phyloP scores from a whole-genome alignment of 176 grass and related monocot species.

The Alopecurus myosuroides region DNA sequence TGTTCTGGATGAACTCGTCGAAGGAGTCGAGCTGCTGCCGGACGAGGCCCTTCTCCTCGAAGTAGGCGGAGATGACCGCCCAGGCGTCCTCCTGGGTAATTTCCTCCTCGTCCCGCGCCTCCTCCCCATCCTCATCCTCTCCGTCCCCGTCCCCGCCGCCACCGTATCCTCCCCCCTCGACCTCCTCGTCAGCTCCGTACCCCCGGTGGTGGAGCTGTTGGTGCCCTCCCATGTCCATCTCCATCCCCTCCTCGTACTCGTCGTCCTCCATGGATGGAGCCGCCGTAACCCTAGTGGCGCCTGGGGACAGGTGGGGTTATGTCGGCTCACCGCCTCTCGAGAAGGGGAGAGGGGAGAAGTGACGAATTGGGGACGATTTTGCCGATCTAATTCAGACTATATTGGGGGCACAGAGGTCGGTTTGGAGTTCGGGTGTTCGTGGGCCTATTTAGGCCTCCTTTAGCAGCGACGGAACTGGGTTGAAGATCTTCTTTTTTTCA shows the following conservation, averaged over 20 bases:
- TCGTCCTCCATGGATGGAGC: slow-evolving; percentile 47
- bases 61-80: slow-evolving; percentile 97
- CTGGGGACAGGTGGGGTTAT: not conserved
- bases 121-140: slow-evolving; percentile 53
- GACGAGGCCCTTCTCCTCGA: slow-evolving; percentile 97
- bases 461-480: not conserved
- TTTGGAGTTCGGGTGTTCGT: not conserved
- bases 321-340: not conserved
- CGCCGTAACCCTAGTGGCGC: slow-evolving; percentile 13
- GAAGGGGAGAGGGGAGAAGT: not conserved
- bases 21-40: slow-evolving; percentile 96
- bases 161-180: slow-evolving; percentile 29
- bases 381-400: not conserved
- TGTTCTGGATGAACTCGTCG: slow-evolving; percentile 98
- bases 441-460: not conserved
- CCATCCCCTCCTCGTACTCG: slow-evolving; percentile 57
- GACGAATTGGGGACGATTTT: not conserved
- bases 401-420: not conserved
- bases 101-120: slow-evolving; percentile 68
- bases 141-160: slow-evolving; percentile 44
- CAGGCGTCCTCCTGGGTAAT: slow-evolving; percentile 94
- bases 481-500: too few relatives aligned
- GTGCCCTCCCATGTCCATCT: slow-evolving; percentile 43
- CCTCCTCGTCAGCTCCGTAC: not conserved
- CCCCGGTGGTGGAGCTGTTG: slow-evolving; percentile 21